phyloP scores from a whole-genome alignment of 2,329 filamentous ascomycete species.

The Fragosphaeria purpurea region DNA sequence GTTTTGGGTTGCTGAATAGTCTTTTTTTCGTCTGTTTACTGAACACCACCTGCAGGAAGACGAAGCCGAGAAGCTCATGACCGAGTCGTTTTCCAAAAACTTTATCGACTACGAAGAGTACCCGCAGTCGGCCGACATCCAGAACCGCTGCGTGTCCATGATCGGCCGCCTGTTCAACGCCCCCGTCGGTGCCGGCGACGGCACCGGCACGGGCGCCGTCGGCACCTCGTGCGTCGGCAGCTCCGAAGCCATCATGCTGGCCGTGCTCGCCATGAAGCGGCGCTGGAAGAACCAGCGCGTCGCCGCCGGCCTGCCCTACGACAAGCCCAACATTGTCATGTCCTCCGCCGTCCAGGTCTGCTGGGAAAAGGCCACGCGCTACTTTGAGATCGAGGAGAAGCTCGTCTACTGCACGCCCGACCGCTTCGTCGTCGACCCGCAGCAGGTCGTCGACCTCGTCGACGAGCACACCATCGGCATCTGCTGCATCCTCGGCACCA shows the following conservation, averaged over 20 bases:
- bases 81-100: constrained; percentile 86
- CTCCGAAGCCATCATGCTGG: constrained; percentile 80
- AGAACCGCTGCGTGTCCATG: constrained; percentile 87
- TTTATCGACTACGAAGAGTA: constrained; percentile 89
- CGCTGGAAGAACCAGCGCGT: constrained; percentile 81
- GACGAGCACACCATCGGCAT: constrained; percentile 79
- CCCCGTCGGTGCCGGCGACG: constrained; percentile 40
- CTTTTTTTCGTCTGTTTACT: too few species aligned
- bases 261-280: constrained; percentile 86
- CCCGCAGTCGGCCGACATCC: constrained; percentile 70
- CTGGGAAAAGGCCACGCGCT: constrained; percentile 87
- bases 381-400: constrained; percentile 90
- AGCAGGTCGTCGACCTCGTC: constrained; percentile 48
- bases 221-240: constrained; percentile 84
- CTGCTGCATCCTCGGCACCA: constrained; percentile 81
- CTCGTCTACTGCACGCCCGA: constrained; percentile 54
- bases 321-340: constrained; percentile 89
- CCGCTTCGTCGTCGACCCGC: constrained; percentile 54
- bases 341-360: constrained; percentile 92
- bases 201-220: constrained; percentile 53
- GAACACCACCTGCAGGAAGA: constrained; percentile 53
- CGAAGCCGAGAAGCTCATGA: constrained; percentile 92
- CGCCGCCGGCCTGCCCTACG: constrained; percentile 69
- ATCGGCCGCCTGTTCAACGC: constrained; percentile 84
- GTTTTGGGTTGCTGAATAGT: too few species aligned